Evolutionary conservation across 2,329 filamentous ascomycete species (phyloP).

Genomic region (Talaromyces funiculosus): DNA sequence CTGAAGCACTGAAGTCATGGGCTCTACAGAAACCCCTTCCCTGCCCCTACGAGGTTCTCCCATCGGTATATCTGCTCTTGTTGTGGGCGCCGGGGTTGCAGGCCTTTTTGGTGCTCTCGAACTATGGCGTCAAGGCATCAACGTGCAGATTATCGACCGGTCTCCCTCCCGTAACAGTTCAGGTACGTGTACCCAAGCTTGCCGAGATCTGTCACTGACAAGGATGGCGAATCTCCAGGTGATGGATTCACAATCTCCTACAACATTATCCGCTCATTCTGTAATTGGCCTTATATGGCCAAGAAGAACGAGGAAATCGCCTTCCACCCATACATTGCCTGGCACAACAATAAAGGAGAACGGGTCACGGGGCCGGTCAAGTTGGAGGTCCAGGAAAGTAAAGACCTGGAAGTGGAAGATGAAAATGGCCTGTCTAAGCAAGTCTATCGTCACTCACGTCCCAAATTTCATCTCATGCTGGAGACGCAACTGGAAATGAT

Average conservation of each 20-base stretch:
- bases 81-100: conserved; percentile 8
- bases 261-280: conserved; percentile 6
- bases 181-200: background rate
- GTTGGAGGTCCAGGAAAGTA: background rate
- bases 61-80: conserved; percentile 5
- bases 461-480: conserved; percentile 9
- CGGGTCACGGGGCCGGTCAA: background rate
- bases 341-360: conserved; percentile 11
- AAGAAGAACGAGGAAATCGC: conserved; percentile 11
- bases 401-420: background rate
- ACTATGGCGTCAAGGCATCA: conserved; percentile 10
- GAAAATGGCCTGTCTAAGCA: background rate
- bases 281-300: conserved; percentile 9
- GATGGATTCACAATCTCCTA: conserved; percentile 9
- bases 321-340: conserved; percentile 3
- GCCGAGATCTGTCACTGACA: background rate
- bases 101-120: conserved; percentile 7
- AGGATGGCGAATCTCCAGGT: background rate
- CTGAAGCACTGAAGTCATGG: background rate
- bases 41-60: background rate
- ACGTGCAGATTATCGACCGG: conserved; percentile 10
- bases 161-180: conserved; percentile 3
- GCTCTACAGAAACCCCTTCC: background rate
- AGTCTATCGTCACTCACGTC: conserved; percentile 7
- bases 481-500: conserved; percentile 5